These are phyloP conservation scores for Diospyros lotus DNA, from an alignment of 148 eudicot genomes.

Conservation along the genomic window DNA sequence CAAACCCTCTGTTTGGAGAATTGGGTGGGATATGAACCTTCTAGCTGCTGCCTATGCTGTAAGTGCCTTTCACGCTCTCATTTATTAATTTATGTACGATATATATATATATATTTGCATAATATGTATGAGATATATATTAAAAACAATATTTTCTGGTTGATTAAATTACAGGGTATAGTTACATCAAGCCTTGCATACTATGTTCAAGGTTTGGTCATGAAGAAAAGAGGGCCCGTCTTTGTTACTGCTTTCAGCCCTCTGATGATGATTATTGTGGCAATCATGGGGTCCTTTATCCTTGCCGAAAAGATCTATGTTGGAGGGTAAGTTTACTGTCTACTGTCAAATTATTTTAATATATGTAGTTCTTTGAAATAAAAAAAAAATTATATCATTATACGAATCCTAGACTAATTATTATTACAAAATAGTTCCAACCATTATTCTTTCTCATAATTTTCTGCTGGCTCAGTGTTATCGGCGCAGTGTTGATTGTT, in stretches of 20 bases:
- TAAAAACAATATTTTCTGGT: no score
- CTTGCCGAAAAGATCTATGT: conserved; percentile 82
- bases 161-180: conserved; percentile 32
- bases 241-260: conserved; percentile 95
- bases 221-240: conserved; percentile 92
- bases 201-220: conserved; percentile 93
- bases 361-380: no score
- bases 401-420: neutral
- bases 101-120: neutral
- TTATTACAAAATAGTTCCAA: neutral
- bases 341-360: no score
- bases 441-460: neutral
- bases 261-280: conserved; percentile 96
- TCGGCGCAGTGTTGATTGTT: conserved; percentile 68
- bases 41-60: conserved; percentile 97
- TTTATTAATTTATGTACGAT: neutral
- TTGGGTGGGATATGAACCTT: conserved; percentile 90
- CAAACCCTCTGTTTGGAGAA: conserved; percentile 58
- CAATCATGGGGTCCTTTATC: conserved; percentile 94
- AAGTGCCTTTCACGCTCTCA: conserved; percentile 14
- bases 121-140: neutral
- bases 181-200: conserved; percentile 72
- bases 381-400: no score
- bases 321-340: conserved; percentile 55
- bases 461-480: conserved; percentile 32